Evolutionary conservation across 345 rosid genomes (phyloP).

Genomic region (Draba incana): DNA sequence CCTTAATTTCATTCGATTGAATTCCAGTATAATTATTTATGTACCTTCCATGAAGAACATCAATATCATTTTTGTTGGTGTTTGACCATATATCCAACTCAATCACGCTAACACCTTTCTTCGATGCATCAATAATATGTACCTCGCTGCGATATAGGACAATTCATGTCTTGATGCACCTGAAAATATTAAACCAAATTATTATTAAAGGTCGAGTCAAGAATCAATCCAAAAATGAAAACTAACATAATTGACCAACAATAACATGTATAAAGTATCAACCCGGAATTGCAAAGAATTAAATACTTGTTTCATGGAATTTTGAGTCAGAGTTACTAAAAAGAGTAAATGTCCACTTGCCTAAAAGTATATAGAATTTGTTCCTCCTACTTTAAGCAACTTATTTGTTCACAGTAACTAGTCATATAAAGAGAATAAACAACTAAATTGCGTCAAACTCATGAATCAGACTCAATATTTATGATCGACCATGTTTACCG

Average conservation of each 20-base stretch:
- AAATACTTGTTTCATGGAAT: background rate
- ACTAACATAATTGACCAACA: background rate
- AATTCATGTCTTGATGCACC: constrained; percentile 86
- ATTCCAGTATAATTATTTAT: constrained; percentile 2
- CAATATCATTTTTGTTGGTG: constrained; percentile 59
- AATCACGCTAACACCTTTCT: constrained; percentile 82
- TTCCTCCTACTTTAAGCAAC: background rate
- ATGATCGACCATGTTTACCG: too few species aligned
- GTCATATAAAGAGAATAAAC: too few species aligned
- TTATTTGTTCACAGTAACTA: background rate
- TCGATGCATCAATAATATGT: constrained; percentile 66
- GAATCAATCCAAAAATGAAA: constrained; percentile 13
- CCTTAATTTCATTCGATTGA: background rate
- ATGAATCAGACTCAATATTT: too few species aligned
- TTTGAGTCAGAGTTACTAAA: constrained; percentile 1
- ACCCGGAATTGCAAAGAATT: background rate
- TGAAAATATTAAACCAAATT: constrained; percentile 33
- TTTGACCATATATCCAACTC: constrained; percentile 94
- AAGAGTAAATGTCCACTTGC: background rate
- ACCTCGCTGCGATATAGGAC: constrained; percentile 81
- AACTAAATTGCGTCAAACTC: too few species aligned
- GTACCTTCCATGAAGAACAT: constrained; percentile 89
- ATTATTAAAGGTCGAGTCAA: background rate
- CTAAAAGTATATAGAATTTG: background rate
- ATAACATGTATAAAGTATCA: background rate